A percentile compares a stretch with the other conserved stretches of the same genome.
These are phyloP conservation scores for Leucosporidium scottii DNA, from an alignment of 768 basidiomycete species.

Conservation along the genomic window DNA sequence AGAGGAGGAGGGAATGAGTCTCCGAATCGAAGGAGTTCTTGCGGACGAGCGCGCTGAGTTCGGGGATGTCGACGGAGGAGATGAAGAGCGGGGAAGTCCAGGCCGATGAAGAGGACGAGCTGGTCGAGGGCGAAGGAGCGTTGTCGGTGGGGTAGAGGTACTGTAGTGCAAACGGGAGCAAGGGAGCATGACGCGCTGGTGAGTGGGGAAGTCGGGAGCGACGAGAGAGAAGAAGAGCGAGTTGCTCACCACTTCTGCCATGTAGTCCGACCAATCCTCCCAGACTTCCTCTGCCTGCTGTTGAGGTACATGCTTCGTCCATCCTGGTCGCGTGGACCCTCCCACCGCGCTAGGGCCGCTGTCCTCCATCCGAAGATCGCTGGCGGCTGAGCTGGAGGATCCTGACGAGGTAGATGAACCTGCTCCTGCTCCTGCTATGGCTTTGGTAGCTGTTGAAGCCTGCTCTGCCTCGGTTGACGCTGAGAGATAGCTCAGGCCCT, in stretches of 20 bases:
- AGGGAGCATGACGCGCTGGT: no score
- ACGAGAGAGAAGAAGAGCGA: not conserved
- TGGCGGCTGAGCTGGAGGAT: no score
- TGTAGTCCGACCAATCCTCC: constrained; percentile 1
- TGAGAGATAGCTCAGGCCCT: no score
- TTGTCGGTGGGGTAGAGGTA: not conserved
- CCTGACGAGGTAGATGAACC: no score
- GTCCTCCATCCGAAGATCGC: no score
- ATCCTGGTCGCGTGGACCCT: no score
- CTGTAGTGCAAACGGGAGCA: not conserved
- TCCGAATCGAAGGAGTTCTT: not conserved
- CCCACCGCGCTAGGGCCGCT: no score
- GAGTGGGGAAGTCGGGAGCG: not conserved
- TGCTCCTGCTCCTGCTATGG: no score
- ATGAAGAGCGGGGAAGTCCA: constrained; percentile 1
- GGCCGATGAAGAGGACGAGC: not conserved
- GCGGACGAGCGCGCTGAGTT: not conserved
- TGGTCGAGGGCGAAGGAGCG: not conserved
- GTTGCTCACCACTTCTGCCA: not conserved
- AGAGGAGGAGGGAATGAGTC: not conserved
- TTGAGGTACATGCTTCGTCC: no score
- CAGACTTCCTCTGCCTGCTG: not conserved
- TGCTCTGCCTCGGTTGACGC: no score
- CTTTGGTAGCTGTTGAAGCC: no score
- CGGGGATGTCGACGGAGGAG: not conserved